Conservation (phyloP, 768 basidiomycete genomes). For the Gloeopeniophorella convolvens region DNA sequence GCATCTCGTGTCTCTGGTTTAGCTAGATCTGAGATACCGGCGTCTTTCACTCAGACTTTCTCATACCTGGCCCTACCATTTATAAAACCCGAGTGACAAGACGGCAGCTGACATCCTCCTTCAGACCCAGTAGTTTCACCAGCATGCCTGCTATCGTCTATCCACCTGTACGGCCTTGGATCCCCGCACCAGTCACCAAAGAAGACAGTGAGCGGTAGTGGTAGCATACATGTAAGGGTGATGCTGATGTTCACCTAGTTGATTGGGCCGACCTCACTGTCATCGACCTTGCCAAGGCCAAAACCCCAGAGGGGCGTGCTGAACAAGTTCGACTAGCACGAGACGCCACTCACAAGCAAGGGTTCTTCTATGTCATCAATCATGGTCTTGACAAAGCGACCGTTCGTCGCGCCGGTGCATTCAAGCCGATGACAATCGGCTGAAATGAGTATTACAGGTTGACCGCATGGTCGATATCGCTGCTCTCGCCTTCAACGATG, state of each 20-base stretch:
- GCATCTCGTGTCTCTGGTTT: neutral
- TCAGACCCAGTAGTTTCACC: neutral
- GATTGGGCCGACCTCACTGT: constrained; percentile 32
- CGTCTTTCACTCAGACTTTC: neutral
- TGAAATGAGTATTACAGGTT: constrained; percentile 7
- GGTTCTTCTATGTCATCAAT: constrained; percentile 45
- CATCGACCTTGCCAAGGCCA: constrained; percentile 29
- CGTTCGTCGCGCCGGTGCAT: constrained; percentile 24
- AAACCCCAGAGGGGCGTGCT: constrained; percentile 29
- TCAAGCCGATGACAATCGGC: neutral
- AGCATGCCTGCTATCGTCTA: constrained; percentile 18
- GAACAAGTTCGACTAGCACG: constrained; percentile 28
- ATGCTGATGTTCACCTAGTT: constrained; percentile 22
- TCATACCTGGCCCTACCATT: too few relatives aligned
- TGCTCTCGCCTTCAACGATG: constrained; percentile 30
- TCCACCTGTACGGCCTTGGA: constrained; percentile 22
- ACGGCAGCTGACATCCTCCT: neutral
- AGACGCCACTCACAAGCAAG: constrained; percentile 29
- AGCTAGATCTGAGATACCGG: neutral
- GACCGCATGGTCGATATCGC: constrained; percentile 34
- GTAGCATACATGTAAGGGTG: neutral
- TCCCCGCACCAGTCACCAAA: constrained; percentile 23
- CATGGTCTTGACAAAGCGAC: constrained; percentile 40
- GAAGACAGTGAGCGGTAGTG: constrained; percentile 18
- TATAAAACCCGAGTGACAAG: constrained; percentile 1